phyloP scores from a whole-genome alignment of 164 flowering plant species.

The Chimonanthus praecox region DNA sequence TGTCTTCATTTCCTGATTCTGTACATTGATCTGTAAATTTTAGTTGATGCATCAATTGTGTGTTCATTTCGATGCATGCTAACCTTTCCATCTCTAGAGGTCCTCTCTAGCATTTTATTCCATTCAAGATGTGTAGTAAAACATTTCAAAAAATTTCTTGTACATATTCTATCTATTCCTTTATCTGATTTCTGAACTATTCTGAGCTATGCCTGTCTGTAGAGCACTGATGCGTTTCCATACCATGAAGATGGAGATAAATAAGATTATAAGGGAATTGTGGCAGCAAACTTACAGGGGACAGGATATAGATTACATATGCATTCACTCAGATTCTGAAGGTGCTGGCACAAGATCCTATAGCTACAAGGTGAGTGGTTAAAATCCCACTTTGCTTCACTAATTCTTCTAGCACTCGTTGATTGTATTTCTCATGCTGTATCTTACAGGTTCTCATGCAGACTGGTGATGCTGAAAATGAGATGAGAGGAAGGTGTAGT shows the following conservation, averaged over 20 bases:
- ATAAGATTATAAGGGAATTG: slow-evolving; percentile 86
- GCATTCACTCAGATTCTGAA: too few species aligned
- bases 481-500: too few species aligned
- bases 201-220: slow-evolving; percentile 7
- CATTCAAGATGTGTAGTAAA: neutral
- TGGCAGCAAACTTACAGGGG: slow-evolving; percentile 99
- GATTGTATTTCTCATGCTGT: too few species aligned
- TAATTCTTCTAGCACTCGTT: too few species aligned
- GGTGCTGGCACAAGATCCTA: too few species aligned
- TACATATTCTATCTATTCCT: neutral
- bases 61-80: neutral
- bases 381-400: too few species aligned
- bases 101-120: neutral
- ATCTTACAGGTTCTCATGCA: too few species aligned
- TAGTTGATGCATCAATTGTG: neutral
- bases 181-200: too few species aligned
- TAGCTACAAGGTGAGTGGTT: too few species aligned
- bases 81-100: neutral
- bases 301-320: slow-evolving; percentile 91
- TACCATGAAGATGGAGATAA: slow-evolving; percentile 98
- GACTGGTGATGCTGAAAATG: too few species aligned
- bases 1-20: neutral
- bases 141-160: too few species aligned
- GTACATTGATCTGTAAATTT: too few species aligned
- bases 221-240: slow-evolving; percentile 99